Conservation (phyloP, 75 land plant genomes). For the Isoetes taiwanensis region DNA sequence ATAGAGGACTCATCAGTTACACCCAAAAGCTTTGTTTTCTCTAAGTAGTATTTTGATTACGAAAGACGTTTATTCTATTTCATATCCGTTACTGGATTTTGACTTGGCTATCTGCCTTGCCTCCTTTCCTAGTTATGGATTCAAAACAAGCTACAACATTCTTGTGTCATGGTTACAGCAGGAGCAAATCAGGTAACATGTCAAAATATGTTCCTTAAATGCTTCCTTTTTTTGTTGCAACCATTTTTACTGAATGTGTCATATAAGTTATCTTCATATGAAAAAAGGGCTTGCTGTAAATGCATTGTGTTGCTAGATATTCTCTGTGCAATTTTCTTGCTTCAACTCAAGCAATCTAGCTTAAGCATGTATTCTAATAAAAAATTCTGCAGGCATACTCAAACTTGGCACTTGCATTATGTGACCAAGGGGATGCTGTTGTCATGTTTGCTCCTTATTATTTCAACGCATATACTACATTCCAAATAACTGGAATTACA, state of each 20-base stretch:
- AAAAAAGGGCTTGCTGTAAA: too few species aligned
- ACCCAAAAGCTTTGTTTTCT: not conserved
- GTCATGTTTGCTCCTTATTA: constrained; percentile 98
- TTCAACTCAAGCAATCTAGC: too few species aligned
- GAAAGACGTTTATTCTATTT: not conserved
- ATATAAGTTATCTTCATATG: too few species aligned
- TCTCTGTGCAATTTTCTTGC: too few species aligned
- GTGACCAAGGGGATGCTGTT: constrained; percentile 94
- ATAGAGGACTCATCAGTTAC: too few species aligned
- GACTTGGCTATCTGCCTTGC: not conserved
- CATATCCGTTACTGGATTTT: not conserved
- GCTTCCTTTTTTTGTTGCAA: too few species aligned
- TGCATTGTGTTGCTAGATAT: too few species aligned
- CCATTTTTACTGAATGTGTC: too few species aligned
- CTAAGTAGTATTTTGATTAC: not conserved
- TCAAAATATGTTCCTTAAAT: too few species aligned
- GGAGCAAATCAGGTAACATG: constrained; percentile 99
- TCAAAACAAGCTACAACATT: constrained; percentile 70
- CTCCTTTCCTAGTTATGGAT: constrained; percentile 26
- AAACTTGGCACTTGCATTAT: constrained; percentile 72
- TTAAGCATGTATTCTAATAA: not conserved
- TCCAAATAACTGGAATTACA: constrained; percentile 92
- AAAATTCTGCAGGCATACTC: constrained; percentile 64
- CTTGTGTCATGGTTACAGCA: constrained; percentile 95
- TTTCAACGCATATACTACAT: constrained; percentile 95